phyloP scores from a whole-genome alignment of 495 filamentous ascomycete species.

The Annulohypoxylon stygium region DNA sequence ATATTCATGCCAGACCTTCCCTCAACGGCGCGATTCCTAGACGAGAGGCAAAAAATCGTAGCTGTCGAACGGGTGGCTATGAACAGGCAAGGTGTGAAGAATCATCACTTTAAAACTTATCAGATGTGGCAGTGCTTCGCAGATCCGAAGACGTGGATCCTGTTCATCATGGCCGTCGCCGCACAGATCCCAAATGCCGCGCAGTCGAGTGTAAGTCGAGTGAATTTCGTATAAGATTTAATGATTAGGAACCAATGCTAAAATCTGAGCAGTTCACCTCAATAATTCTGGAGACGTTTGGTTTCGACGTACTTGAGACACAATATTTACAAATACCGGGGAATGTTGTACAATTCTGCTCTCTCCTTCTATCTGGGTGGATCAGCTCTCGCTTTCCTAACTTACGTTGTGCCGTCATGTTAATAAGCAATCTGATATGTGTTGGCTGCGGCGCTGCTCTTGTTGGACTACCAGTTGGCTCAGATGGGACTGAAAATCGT shows the following conservation, averaged over 20 bases:
- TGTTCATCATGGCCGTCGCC: constrained; percentile 55
- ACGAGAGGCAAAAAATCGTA: constrained; percentile 60
- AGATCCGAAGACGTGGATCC: constrained; percentile 70
- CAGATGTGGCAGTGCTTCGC: constrained; percentile 68
- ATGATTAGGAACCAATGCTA: neutral
- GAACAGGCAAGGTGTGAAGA: constrained; percentile 73
- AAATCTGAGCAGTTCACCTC: constrained; percentile 52
- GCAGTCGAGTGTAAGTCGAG: constrained; percentile 59
- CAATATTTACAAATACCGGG: constrained; percentile 67
- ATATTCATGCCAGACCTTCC: constrained; percentile 71
- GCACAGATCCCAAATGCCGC: constrained; percentile 62
- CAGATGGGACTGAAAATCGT: constrained; percentile 59
- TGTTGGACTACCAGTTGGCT: constrained; percentile 46
- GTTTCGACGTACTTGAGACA: constrained; percentile 67
- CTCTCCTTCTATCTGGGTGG: constrained; percentile 55
- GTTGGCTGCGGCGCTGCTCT: constrained; percentile 55
- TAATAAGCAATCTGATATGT: constrained; percentile 56
- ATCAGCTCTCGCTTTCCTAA: constrained; percentile 57
- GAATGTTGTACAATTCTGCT: constrained; percentile 56
- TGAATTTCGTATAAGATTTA: neutral
- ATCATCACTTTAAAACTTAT: constrained; percentile 63
- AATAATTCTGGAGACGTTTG: constrained; percentile 66
- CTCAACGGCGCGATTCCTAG: constrained; percentile 66
- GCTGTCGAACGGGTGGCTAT: constrained; percentile 66
- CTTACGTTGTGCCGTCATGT: constrained; percentile 57